These are phyloP conservation scores for Sphaerulina populicola DNA, from an alignment of 2,329 filamentous ascomycete genomes.

Conservation along the genomic window DNA sequence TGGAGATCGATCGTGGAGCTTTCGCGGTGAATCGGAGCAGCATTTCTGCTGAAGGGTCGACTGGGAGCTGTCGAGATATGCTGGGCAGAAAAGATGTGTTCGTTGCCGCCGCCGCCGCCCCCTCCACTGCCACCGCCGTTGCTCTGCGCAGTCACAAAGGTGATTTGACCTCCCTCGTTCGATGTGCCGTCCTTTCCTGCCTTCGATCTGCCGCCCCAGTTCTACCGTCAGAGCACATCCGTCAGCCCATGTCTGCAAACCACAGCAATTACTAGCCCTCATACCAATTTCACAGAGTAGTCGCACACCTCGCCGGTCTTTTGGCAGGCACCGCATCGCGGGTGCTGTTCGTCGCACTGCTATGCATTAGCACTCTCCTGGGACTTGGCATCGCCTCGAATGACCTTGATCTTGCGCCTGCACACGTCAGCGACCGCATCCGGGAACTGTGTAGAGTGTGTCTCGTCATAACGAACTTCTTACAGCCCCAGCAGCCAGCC, in stretches of 20 bases:
- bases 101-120: constrained; percentile 18
- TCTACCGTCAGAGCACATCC: constrained; percentile 30
- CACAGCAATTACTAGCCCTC: no score
- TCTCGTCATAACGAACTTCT: no score
- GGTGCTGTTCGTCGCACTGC: no score
- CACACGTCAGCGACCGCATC: no score
- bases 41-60: constrained; percentile 19
- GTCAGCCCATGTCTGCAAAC: no score
- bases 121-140: constrained; percentile 8
- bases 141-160: constrained; percentile 22
- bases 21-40: constrained; percentile 19
- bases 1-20: constrained; percentile 17
- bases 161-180: constrained; percentile 23
- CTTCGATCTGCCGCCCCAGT: constrained; percentile 67
- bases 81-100: constrained; percentile 31
- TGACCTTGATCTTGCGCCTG: no score
- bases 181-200: constrained; percentile 28
- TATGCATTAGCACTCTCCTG: no score
- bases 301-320: constrained; percentile 47
- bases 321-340: no score
- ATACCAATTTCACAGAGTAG: constrained; percentile 31
- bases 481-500: no score
- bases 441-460: no score
- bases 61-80: constrained; percentile 23
- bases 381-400: no score